Evolutionary conservation across 768 basidiomycete species (phyloP), one percentile per base, ranked within the genome.

Genomic region (Hemileccinum impolitum): DNA sequence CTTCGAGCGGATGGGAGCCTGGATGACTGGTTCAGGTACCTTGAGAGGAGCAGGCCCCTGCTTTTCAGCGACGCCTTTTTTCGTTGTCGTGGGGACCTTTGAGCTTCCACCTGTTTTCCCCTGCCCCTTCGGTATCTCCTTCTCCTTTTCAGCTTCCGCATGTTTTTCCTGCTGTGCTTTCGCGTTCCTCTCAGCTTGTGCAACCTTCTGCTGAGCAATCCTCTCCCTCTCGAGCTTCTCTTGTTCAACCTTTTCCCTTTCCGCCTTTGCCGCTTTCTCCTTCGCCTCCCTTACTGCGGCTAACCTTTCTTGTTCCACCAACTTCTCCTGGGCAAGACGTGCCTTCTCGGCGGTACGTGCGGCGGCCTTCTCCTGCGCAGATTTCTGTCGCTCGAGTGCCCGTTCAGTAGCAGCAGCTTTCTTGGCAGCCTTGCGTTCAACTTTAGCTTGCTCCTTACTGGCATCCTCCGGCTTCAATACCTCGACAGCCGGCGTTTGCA

Each of bases 1-100:
- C 66, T 84, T 90, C 19, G 89, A 90, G 35, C 89, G 71, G 30
- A 91, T 78, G 15, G 89, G 87, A 11, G 81, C 82, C 59, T 90
- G 89, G 3, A 73, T 59, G 5, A 67, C 61, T n/a, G 72, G 67
- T 39, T 78, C 75, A 3, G 55, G 55, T 4, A 28, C 45, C 43
- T 59, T 62, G n/a, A 53, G 36, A 31, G 62, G 44, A 4, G 52
- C 39, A 10, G 58, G 18, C 2, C 53, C n/a, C 31, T 56, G 56
- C 37, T 64, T 69, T 19, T 63, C 53, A 12, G 38, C 31, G 18
- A 52, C 18, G 1, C 45, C 35, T 39, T 54, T 67, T 31, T 65
- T 63, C 8, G 37, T 40, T 1, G 54, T 39, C 6, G 39, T 21
- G 13, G 60, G 14, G 11, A 55, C 50, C 53, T 69, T 70, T 45